A percentile compares a stretch with the other conserved stretches of the same genome.
phyloP scores from a whole-genome alignment of 441 rosid species.

The Adansonia grandidieri region DNA sequence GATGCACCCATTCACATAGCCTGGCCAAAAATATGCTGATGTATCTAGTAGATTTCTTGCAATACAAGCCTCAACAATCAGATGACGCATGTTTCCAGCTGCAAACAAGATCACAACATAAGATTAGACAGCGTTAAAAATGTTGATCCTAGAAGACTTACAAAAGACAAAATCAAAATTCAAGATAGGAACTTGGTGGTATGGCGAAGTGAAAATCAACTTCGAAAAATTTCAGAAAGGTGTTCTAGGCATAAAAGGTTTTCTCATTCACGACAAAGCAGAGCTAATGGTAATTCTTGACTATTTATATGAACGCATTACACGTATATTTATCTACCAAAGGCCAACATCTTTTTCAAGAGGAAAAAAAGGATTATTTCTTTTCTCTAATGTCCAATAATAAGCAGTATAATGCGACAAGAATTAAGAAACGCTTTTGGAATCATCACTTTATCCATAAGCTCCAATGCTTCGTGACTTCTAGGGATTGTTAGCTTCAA shows the following conservation, averaged over 20 bases:
- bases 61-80: slow-evolving; percentile 82
- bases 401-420: not conserved
- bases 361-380: not conserved
- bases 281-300: not conserved
- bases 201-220: slow-evolving; percentile 2
- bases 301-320: not conserved
- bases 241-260: slow-evolving; percentile 3
- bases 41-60: slow-evolving; percentile 73
- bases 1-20: slow-evolving; percentile 68
- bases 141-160: not conserved
- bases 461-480: not conserved
- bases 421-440: not conserved
- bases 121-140: slow-evolving; percentile 29
- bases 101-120: slow-evolving; percentile 35
- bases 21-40: slow-evolving; percentile 74
- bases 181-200: slow-evolving; percentile 17
- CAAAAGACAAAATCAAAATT: slow-evolving; percentile 6
- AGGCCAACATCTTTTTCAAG: not conserved
- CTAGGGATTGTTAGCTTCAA: not conserved
- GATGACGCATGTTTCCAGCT: slow-evolving; percentile 88
- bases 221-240: not conserved
- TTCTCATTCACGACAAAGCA: not conserved
- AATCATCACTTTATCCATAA: not conserved
- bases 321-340: not conserved
- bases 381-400: slow-evolving; percentile 1